Base-by-base conservation (phyloP, 257 asterid genomes). In the Rhazya stricta region DNA sequence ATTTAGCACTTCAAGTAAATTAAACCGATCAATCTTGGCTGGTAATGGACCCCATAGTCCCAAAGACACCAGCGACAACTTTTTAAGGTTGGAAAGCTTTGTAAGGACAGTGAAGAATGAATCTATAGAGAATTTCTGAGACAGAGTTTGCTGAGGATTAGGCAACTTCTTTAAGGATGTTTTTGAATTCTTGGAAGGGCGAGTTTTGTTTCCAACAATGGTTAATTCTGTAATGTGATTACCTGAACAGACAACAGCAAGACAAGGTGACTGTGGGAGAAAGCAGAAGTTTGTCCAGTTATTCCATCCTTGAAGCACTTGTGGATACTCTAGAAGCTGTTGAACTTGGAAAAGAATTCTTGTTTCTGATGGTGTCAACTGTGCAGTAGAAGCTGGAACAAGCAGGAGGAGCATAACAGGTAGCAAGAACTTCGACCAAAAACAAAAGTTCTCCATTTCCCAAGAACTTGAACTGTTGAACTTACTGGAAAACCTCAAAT, bases 31-130 rank as follows among this genome's bases (percentile, higher is more conserved):
- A 50, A 95, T 77, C 65, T 93, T 95, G 6, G 76, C 81, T 0
- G 99, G 97, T 13, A 95, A 85, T 45, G 89, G 79, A 34, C 99
- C 99, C 96, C 97, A 91, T 30, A 95, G 39, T 1, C 99, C 99
- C 9, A 95, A 48, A 11, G 92, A 84, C 39, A 95, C 95, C 18
- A 95, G 66, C 4, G 98, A 85, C 54, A 95, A 76, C 79, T 81
- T 91, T 77, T 85, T 83, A 62, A 95, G 76, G 50, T 53, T 74
- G 23, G 93, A 80, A 50, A 94, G 96, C 81, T 94, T 91, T 9
- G 98, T 94, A 13, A 94, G 36, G 30, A 89, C 90, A 67, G 97
- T 91, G 86, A 94, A 88, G 86, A 94, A 94, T 45, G 97, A 94
- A 27, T 92, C 98, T 10, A 83, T 72, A 16, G 95, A 88, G 82